Evolutionary conservation across 1,284 basidiomycete genomes (phyloP).

Genomic region (Ceratobasidium sp.): DNA sequence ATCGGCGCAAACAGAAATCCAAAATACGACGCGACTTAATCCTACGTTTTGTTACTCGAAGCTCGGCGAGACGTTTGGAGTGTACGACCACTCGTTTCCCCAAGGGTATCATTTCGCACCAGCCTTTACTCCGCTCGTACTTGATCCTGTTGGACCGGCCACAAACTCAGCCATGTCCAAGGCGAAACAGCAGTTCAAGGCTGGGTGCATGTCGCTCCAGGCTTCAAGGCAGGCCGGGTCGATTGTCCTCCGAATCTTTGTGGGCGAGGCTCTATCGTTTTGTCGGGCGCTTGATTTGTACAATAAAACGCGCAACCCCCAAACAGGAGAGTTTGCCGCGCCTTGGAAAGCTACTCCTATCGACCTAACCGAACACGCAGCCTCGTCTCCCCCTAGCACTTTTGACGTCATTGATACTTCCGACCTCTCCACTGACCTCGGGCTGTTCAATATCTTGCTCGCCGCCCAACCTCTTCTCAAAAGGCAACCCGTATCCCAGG

Average conservation of each 20-base stretch:
- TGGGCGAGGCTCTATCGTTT: slow-evolving; percentile 37
- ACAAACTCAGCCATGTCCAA: slow-evolving; percentile 46
- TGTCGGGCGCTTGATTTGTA: slow-evolving; percentile 49
- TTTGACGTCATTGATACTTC: slow-evolving; percentile 65
- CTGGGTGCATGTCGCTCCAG: slow-evolving; percentile 51
- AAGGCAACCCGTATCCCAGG: slow-evolving; percentile 42
- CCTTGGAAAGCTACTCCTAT: slow-evolving; percentile 23
- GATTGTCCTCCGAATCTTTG: slow-evolving; percentile 23
- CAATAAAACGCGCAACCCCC: slow-evolving; percentile 29
- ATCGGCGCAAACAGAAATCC: slow-evolving; percentile 44
- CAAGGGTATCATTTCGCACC: slow-evolving; percentile 34
- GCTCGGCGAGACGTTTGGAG: slow-evolving; percentile 52
- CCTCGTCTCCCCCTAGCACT: slow-evolving; percentile 7
- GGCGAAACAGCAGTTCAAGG: slow-evolving; percentile 48
- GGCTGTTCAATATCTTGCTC: slow-evolving; percentile 59
- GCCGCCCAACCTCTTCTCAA: slow-evolving; percentile 51
- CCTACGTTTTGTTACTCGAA: slow-evolving; percentile 58
- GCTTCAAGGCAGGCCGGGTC: slow-evolving; percentile 10
- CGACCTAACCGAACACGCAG: slow-evolving; percentile 11
- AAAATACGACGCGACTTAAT: slow-evolving; percentile 52
- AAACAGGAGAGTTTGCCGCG: slow-evolving; percentile 16
- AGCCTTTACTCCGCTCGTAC: slow-evolving; percentile 14
- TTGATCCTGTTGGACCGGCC: slow-evolving; percentile 24
- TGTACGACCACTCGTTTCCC: slow-evolving; percentile 54
- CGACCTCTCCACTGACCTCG: slow-evolving; percentile 59